Evolutionary conservation across 139 green algal species (phyloP).

Genomic region (Gonium pectorale): DNA sequence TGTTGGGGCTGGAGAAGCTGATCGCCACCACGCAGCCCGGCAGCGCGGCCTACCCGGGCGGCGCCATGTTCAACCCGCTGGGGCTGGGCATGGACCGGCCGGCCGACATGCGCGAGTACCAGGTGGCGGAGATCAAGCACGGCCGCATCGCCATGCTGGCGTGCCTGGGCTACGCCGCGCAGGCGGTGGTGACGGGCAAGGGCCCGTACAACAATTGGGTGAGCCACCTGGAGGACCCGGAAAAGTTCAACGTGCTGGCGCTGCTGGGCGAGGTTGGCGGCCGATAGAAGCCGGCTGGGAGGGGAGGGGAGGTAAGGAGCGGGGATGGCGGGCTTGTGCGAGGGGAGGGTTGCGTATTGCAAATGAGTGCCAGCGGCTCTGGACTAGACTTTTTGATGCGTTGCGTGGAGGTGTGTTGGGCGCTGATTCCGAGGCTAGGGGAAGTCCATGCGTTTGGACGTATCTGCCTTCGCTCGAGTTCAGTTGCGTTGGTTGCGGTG

Average conservation of each 20-base stretch:
- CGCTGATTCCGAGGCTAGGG: too few species aligned
- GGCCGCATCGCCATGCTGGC: slow-evolving; percentile 68
- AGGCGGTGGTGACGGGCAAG: slow-evolving; percentile 43
- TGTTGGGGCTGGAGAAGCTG: slow-evolving; percentile 65
- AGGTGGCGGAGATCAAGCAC: slow-evolving; percentile 65
- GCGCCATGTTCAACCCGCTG: slow-evolving; percentile 77
- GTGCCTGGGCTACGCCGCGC: slow-evolving; percentile 58
- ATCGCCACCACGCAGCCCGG: slow-evolving; percentile 56
- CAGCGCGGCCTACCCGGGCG: slow-evolving; percentile 74
- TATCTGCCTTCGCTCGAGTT: too few species aligned
- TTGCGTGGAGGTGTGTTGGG: too few species aligned
- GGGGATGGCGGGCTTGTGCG: background rate
- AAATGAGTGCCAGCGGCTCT: too few species aligned
- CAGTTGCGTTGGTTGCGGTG: too few species aligned
- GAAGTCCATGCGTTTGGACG: too few species aligned
- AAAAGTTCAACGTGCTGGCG: slow-evolving; percentile 17
- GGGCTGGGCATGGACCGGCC: slow-evolving; percentile 41
- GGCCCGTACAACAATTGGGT: slow-evolving; percentile 46
- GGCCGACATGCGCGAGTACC: slow-evolving; percentile 40
- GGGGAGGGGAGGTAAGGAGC: background rate
- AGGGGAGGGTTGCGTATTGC: background rate
- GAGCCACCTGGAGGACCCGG: slow-evolving; percentile 34
- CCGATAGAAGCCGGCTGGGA: background rate
- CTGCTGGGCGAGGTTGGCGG: background rate
- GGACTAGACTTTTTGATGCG: too few species aligned